Evolutionary conservation across 768 basidiomycete species (phyloP), one percentile per base, ranked within the genome.

Genomic region (Auriculariales sp.): DNA sequence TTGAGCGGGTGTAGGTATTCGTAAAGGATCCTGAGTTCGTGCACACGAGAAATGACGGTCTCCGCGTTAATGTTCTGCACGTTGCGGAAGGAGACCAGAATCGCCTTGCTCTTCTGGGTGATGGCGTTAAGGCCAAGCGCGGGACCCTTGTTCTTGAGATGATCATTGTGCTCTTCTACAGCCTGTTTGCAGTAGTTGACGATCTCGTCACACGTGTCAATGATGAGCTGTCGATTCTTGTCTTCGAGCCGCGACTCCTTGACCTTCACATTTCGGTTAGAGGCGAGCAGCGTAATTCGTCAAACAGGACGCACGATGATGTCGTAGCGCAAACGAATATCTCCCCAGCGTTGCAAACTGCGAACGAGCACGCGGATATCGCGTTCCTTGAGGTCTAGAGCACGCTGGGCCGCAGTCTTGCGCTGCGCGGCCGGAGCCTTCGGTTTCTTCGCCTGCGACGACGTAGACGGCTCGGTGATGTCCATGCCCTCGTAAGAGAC

Each of bases 31-130:
- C 81, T 81, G 48, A 99, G 79, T 63, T 95, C 92, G 31, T 84
- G 81, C 61, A 84, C 71, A 28, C 95, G 79, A 24, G 88, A 88
- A 49, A 95, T 76, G 46, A 97, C 85, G 0, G 95, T 98, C 64
- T 98, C 95, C 11, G 95, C 95, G 62, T 99, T 99, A 72, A 99
- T 89, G 59, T 88, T 91, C 54, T 82, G 74, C 48, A 97, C 90
- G 46, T 81, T 83, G 53, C 86, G 78, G 70, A 82, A 95, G 19
- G 82, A 81, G 56, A 98, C 86, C 34, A 99, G 75, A 36, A 98
- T 88, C 0, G 95, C 95, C 64, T 97, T 97, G 73, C 91, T 92
- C 67, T 94, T 93, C 68, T 93, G 85, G 3, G 89, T 87, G 55
- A 90, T 89, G 15, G 84, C 86, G 62, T 94, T 71, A 1, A 89